Base-by-base conservation (phyloP, 805 yeast genomes). In the Jamesozyma gamospora region DNA sequence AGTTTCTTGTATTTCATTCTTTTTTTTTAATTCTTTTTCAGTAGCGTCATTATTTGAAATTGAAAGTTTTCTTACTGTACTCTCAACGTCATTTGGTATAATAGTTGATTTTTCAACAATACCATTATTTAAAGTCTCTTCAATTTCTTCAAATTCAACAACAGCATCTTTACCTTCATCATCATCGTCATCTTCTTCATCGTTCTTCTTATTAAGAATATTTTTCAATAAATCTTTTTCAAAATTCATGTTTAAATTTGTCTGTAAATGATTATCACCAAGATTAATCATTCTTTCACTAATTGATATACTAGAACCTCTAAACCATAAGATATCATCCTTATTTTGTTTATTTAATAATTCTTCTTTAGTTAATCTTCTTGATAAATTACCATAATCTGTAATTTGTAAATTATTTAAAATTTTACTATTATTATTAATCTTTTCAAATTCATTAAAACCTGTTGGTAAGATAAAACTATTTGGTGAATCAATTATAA, bases 241-340 rank as follows among this genome's bases (percentile, higher is more conserved):
- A n/a, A n/a, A n/a, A 6, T 29, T 29, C 32, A 16, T 17, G 13
- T 31, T 31, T 17, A 31, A 42, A 2, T 55, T 47, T 9, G 43
- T 34, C 27, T 51, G 42, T 14, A 47, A 24, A 17, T 45, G 40
- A 30, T 43, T 42, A 32, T 41, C 48, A 12, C 55, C 52, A 4
- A 50, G 42, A 41, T 61, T 59, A 7, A 57, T 41, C 19, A 70
- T 41, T 42, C 79, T 54, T 44, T 64, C 66, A 5, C 63, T 53
- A 15, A 74, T 53, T 25, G 67, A 62, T 10, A 72, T 63, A 19
- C 86, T 82, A 2, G 87, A 81, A 0, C 83, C 75, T 50, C 79
- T 69, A 56, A 74, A 80, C 83, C 87, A 82, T 14, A 82, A 55
- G 13, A 75, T 50, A 28, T 76, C 75, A 12, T 21, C 24, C 24